phyloP scores from a whole-genome alignment of 2,329 filamentous ascomycete genomes.

The Ophiognomonia clavigignenti-juglandacearum region DNA sequence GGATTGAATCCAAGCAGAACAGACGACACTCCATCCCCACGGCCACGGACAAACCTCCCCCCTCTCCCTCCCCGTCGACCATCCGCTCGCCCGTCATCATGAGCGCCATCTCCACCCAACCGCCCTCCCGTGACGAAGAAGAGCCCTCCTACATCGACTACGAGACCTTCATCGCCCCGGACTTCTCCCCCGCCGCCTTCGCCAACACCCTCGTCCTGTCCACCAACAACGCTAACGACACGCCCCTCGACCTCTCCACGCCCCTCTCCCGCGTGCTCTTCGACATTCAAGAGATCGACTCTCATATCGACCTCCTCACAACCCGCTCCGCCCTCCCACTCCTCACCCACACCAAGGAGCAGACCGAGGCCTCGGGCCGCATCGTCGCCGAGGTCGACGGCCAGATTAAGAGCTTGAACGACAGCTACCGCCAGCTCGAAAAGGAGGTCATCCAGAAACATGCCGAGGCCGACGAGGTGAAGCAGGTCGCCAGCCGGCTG shows the following conservation, averaged over 20 bases:
- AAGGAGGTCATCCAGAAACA: constrained; percentile 83
- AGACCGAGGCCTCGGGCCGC: constrained; percentile 65
- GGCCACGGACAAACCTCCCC: neutral
- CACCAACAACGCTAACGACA: constrained; percentile 90
- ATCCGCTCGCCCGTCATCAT: constrained; percentile 6
- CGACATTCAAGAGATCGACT: constrained; percentile 94
- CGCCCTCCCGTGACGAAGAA: constrained; percentile 34
- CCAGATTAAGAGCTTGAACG: constrained; percentile 74
- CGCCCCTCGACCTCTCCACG: constrained; percentile 86
- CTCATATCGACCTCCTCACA: constrained; percentile 85
- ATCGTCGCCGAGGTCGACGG: constrained; percentile 74
- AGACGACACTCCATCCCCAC: neutral
- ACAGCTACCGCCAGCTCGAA: constrained; percentile 81
- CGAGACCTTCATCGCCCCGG: constrained; percentile 78
- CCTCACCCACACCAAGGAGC: constrained; percentile 69
- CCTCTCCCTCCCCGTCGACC: neutral
- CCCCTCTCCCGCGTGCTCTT: constrained; percentile 91
- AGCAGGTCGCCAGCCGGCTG: constrained; percentile 69
- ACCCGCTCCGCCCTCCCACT: constrained; percentile 79
- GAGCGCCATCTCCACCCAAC: constrained; percentile 24
- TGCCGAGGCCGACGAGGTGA: constrained; percentile 78
- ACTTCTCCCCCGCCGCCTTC: constrained; percentile 76
- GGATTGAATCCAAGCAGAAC: neutral
- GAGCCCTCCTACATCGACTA: constrained; percentile 92
- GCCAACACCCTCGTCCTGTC: constrained; percentile 83